Percentiles rank a stretch among this genome's conserved stretches.
Conservation (phyloP, 495 filamentous ascomycete genomes). For the Aspergillus diversus region DNA sequence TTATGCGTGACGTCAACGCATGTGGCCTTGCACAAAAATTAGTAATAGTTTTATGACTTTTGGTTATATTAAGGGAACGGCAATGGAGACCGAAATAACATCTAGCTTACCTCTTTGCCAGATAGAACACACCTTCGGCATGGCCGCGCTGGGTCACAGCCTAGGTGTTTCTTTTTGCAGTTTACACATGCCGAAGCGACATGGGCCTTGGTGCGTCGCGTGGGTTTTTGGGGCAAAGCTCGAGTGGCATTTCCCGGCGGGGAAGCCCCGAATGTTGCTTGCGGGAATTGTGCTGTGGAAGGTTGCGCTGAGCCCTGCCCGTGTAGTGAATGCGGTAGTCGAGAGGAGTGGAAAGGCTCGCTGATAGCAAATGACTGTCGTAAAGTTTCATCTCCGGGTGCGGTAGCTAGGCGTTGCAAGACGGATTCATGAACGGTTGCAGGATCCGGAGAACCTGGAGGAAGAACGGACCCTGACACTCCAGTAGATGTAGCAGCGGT, state of each 20-base stretch:
- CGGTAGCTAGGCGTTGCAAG: constrained; percentile 22
- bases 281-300: constrained; percentile 34
- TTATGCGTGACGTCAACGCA: constrained; percentile 97
- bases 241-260: constrained; percentile 32
- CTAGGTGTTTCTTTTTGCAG: constrained; percentile 94
- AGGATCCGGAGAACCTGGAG: constrained; percentile 32
- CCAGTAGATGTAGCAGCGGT: constrained; percentile 29
- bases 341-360: constrained; percentile 37
- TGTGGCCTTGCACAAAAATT: constrained; percentile 59
- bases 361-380: constrained; percentile 22
- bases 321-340: constrained; percentile 35
- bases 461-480: constrained; percentile 32
- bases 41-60: neutral
- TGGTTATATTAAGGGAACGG: constrained; percentile 22
- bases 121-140: constrained; percentile 65
- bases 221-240: constrained; percentile 59
- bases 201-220: constrained; percentile 89
- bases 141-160: constrained; percentile 69
- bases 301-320: constrained; percentile 32
- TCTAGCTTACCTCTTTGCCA: constrained; percentile 63
- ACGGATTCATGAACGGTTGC: constrained; percentile 21
- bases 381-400: constrained; percentile 21
- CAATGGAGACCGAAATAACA: too few species aligned
- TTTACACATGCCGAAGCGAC: constrained; percentile 96
- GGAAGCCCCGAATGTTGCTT: constrained; percentile 31